Evolutionary conservation across 768 basidiomycete genomes (phyloP).

Genomic region (Russula sp.): DNA sequence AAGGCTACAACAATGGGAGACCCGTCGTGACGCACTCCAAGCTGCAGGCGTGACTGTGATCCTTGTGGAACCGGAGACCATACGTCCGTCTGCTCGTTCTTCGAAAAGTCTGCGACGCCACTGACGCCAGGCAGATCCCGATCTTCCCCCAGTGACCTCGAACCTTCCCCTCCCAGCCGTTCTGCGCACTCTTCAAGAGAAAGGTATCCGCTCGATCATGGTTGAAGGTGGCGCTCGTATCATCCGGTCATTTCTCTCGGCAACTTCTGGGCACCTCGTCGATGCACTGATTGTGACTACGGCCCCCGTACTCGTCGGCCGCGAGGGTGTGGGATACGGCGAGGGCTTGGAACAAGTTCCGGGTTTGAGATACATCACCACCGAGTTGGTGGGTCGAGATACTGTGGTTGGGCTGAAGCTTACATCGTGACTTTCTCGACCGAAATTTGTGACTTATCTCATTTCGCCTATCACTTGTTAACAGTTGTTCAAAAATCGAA

Average conservation of each 20-base stretch:
- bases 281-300: slow-evolving; percentile 81
- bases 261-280: slow-evolving; percentile 32
- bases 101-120: not conserved
- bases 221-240: slow-evolving; percentile 90
- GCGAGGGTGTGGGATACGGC: slow-evolving; percentile 56
- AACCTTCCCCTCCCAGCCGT: slow-evolving; percentile 42
- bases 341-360: slow-evolving; percentile 27
- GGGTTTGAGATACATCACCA: slow-evolving; percentile 27
- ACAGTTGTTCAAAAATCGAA: not conserved
- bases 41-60: slow-evolving; percentile 63
- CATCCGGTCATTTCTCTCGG: slow-evolving; percentile 62
- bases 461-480: not conserved
- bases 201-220: slow-evolving; percentile 77
- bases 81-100: slow-evolving; percentile 32
- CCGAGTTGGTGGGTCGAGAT: slow-evolving; percentile 30
- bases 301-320: slow-evolving; percentile 79
- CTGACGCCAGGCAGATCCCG: slow-evolving; percentile 11
- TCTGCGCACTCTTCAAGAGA: slow-evolving; percentile 45
- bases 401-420: slow-evolving; percentile 28
- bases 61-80: slow-evolving; percentile 35
- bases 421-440: not conserved
- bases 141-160: slow-evolving; percentile 28
- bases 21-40: slow-evolving; percentile 43
- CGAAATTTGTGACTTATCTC: not conserved
- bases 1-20: slow-evolving; percentile 26